Conservation (phyloP, 108 stramenopile genomes). For the Discostella pseudostelligera region DNA sequence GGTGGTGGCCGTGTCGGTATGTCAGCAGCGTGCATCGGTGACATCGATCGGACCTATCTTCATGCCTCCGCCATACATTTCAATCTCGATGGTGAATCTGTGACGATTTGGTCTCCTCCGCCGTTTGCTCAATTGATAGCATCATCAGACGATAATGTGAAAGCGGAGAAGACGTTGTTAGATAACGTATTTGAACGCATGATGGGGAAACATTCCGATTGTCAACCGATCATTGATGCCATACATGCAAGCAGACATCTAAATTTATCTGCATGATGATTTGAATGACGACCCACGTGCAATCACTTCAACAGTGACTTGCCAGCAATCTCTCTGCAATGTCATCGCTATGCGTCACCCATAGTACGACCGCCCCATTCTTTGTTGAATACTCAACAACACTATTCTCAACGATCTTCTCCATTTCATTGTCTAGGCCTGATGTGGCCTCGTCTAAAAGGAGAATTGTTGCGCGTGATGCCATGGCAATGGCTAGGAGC, state of each 20-base stretch:
- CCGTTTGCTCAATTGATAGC: slow-evolving; percentile 38
- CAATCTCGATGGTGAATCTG: slow-evolving; percentile 31
- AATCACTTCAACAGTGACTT: background rate
- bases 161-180: slow-evolving; percentile 10
- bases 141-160: background rate
- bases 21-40: background rate
- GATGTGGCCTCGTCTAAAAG: slow-evolving; percentile 48
- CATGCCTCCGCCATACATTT: slow-evolving; percentile 48
- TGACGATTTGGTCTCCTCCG: slow-evolving; percentile 53
- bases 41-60: slow-evolving; percentile 46
- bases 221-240: slow-evolving; percentile 39
- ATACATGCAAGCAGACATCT: background rate
- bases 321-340: slow-evolving; percentile 43
- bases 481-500: slow-evolving; percentile 71
- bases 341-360: slow-evolving; percentile 53
- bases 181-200: slow-evolving; percentile 35
- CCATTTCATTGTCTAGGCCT: slow-evolving; percentile 27
- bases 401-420: slow-evolving; percentile 39
- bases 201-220: slow-evolving; percentile 66
- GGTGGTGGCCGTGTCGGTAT: slow-evolving; percentile 31
- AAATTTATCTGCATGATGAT: no score
- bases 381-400: slow-evolving; percentile 35
- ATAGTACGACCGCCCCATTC: slow-evolving; percentile 27
- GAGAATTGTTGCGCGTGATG: slow-evolving; percentile 53
- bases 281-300: no score